Evolutionary conservation across 768 basidiomycete genomes (phyloP), one percentile per base, ranked within the genome.

Genomic region (Lyophyllum atratum): DNA sequence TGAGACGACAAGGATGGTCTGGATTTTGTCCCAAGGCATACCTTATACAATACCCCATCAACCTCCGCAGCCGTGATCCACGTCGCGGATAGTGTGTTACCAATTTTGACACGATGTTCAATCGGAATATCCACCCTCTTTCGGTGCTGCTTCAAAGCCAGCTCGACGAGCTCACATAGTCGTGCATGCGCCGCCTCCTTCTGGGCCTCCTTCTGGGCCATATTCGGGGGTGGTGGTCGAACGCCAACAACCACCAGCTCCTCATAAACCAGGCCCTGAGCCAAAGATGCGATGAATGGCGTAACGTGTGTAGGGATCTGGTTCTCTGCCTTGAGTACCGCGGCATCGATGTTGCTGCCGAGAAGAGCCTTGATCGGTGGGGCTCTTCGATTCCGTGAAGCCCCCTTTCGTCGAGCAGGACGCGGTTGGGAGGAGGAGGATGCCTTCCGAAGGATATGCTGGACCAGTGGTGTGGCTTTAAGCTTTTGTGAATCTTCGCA

Each of bases 301-400:
- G 89, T 90, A 8, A 92, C 87, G 46, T 82, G 81, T 0, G 88
- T 90, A 4, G 73, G 70, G 17, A 69, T 79, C 60, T 84, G 83
- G 28, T 80, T 78, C 59, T 84, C 82, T 0, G 76, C 67, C 22
- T 76, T 81, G 17, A 90, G 73, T 2, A 88, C 82, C 1, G 76
- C 79, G 4, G 81, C 60, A 62, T 92, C 90, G 5, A 76, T 70
- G 61, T 85, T 83, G 0, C 71, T 83, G 0, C 71, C 47, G 4
- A 72, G 59, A 3, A 71, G 59, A 2, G 65, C 56, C 29, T 59
- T 64, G 26, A 63, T 63, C 2, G 31, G 50, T 3, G 64, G 66
- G 0, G 63, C 62, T 40, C 59, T 63, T 14, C 55, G 61, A 17
- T 39, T 24, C 7, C 50, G 52, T 21, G 58, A 25, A 24, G 46